These are phyloP conservation scores for Yamadazyma sp. DNA, from an alignment of 805 yeast genomes.

Conservation along the genomic window DNA sequence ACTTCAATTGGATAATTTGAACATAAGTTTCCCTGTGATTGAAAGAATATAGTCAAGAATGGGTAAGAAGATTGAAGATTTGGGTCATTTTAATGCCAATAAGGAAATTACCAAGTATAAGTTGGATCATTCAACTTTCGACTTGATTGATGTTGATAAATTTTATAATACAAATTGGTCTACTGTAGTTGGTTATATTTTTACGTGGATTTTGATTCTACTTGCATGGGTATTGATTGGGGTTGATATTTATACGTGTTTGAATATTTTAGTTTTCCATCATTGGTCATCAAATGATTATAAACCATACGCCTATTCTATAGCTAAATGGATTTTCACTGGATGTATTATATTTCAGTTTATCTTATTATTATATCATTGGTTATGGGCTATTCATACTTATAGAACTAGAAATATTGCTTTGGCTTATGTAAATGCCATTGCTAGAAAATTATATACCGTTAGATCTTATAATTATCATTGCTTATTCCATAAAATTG, in stretches of 20 bases:
- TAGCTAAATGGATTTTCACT: conserved; percentile 69
- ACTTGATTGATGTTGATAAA: conserved; percentile 43
- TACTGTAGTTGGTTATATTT: conserved; percentile 43
- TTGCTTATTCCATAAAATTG: conserved; percentile 69
- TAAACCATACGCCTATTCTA: conserved; percentile 44
- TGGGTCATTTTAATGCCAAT: conserved; percentile 18
- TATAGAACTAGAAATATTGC: conserved; percentile 65
- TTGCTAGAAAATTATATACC: conserved; percentile 58
- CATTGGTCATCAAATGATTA: conserved; percentile 58
- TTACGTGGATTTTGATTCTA: conserved; percentile 47
- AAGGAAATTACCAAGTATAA: conserved; percentile 26
- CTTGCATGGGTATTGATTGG: conserved; percentile 52
- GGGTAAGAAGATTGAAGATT: too few species aligned
- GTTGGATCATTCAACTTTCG: conserved; percentile 45
- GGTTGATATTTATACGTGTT: conserved; percentile 76
- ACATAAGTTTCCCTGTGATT: too few species aligned
- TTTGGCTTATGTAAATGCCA: conserved; percentile 61
- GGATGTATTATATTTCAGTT: conserved; percentile 78
- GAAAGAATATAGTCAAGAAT: too few species aligned
- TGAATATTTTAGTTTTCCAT: conserved; percentile 68
- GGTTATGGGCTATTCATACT: conserved; percentile 54
- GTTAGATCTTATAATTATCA: conserved; percentile 57
- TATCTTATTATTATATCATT: conserved; percentile 53
- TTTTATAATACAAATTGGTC: conserved; percentile 44
- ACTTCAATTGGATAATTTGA: too few species aligned